Base-by-base conservation (phyloP, 2,329 filamentous ascomycete species). In the Phoma sp. region DNA sequence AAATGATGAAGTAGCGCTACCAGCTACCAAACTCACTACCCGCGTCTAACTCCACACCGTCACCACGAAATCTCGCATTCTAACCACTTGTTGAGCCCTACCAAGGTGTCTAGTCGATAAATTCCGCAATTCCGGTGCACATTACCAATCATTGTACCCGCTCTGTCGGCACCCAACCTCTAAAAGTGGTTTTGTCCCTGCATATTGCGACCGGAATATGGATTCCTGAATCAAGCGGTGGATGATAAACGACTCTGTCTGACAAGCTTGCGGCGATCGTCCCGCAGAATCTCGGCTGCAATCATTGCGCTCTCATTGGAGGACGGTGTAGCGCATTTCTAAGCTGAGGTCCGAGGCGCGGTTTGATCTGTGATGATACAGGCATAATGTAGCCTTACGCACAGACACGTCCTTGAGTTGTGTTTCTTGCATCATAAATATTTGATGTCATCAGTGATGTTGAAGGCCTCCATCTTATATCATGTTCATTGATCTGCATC, bases 101-200 rank as follows among this genome's bases (percentile, higher is more conserved):
- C 18, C 26, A 15, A n/a, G n/a, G 12, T 29, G 17, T 18, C 30
- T 30, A 50, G 26, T 3, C n/a, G 7, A 32, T 34, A 26, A 25
- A 37, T 12, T 47, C n/a, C 33, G 32, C 25, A 47, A 33, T 37
- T 43, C 32, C 43, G n/a, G 42, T n/a, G 12, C n/a, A 11, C 17
- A 55, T 55, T 55, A 55, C 52, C 52, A 55, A 55, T 55, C 52
- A 26, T 12, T 34, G 29, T 18, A 40, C 46, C 52, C 34, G 25
- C 40, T 46, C 7, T 30, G 30, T 20, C 20, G 38, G 43, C 38
- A 38, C 17, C 10, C 28, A 46, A 21, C 30, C 40, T 23, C 33
- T 39, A 15, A 11, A 40, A 14, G 11, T 30, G 12, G 29, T 42
- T 25, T 6, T 47, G 52, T 50, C 36, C 52, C 47, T 56, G 52